phyloP scores from a whole-genome alignment of 345 rosid species.

The Aurinia saxatilis region DNA sequence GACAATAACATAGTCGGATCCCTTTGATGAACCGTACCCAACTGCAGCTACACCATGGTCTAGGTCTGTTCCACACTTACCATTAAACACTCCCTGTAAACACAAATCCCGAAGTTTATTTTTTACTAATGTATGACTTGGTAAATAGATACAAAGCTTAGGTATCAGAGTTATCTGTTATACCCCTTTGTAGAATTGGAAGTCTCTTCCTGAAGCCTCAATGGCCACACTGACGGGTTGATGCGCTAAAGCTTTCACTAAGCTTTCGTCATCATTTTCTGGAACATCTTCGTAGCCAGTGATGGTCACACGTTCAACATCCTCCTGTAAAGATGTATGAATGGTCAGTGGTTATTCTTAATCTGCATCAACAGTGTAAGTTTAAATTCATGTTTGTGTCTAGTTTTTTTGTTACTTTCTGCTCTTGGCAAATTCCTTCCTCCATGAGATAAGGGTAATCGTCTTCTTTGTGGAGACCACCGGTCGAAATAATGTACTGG shows the following conservation, averaged over 20 bases:
- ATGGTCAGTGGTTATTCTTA: background rate
- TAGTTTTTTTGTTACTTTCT: constrained; percentile 39
- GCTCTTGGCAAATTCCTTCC: constrained; percentile 49
- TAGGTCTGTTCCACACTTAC: constrained; percentile 58
- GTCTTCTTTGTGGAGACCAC: constrained; percentile 71
- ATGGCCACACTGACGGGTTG: constrained; percentile 82
- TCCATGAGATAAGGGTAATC: constrained; percentile 72
- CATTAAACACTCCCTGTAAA: constrained; percentile 65
- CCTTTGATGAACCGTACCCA: constrained; percentile 69
- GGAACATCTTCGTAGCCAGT: constrained; percentile 67
- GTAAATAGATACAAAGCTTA: background rate
- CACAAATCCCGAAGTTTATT: background rate
- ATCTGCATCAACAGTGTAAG: background rate
- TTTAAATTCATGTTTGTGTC: background rate
- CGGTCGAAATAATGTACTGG: constrained; percentile 53
- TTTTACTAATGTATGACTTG: background rate
- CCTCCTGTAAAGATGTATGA: constrained; percentile 36
- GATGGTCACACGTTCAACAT: constrained; percentile 49
- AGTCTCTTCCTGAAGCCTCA: constrained; percentile 69
- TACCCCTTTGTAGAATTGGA: constrained; percentile 80
- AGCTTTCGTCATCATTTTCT: constrained; percentile 42
- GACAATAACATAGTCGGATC: constrained; percentile 57
- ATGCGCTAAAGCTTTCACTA: constrained; percentile 64
- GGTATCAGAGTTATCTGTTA: background rate
- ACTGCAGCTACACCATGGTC: constrained; percentile 82